These are phyloP conservation scores for Pseudogymnoascus sp. DNA, from an alignment of 2,329 filamentous ascomycete genomes.

Conservation along the genomic window DNA sequence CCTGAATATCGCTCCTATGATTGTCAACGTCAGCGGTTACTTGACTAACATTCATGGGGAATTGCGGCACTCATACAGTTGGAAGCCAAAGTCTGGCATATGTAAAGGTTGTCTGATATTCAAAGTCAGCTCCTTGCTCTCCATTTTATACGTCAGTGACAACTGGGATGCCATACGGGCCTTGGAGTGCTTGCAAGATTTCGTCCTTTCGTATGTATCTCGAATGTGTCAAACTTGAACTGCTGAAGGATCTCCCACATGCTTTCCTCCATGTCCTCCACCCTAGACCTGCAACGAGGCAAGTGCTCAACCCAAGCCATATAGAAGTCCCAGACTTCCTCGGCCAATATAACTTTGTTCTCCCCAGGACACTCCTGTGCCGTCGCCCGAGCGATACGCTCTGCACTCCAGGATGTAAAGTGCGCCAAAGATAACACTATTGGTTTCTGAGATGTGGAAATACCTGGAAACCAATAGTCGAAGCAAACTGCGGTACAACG, in stretches of 20 bases:
- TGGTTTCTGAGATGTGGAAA: not conserved
- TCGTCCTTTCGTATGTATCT: not conserved
- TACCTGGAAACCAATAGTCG: not conserved
- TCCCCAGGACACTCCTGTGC: not conserved
- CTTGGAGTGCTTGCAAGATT: not conserved
- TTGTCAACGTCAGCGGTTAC: not conserved
- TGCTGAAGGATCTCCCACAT: slow-evolving; percentile 10
- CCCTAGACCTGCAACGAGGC: not conserved
- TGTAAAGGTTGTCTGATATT: not conserved
- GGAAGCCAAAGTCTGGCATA: slow-evolving; percentile 6
- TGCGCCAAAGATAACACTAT: slow-evolving; percentile 15
- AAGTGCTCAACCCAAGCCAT: slow-evolving; percentile 12
- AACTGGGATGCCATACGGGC: not conserved
- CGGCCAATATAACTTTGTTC: slow-evolving; percentile 6
- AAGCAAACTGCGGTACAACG: not conserved
- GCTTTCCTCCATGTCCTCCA: not conserved
- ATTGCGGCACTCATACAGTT: not conserved
- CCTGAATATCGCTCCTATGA: not conserved
- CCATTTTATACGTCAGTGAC: not conserved
- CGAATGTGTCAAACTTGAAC: not conserved
- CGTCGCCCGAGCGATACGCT: slow-evolving; percentile 15
- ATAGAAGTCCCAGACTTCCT: slow-evolving; percentile 17
- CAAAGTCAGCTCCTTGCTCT: not conserved
- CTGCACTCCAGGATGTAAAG: slow-evolving; percentile 21
- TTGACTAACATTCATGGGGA: not conserved